A percentile compares a stretch with the other conserved stretches of the same genome.
Conservation (phyloP, 2,329 filamentous ascomycete genomes). For the Aspergillus melleus region DNA sequence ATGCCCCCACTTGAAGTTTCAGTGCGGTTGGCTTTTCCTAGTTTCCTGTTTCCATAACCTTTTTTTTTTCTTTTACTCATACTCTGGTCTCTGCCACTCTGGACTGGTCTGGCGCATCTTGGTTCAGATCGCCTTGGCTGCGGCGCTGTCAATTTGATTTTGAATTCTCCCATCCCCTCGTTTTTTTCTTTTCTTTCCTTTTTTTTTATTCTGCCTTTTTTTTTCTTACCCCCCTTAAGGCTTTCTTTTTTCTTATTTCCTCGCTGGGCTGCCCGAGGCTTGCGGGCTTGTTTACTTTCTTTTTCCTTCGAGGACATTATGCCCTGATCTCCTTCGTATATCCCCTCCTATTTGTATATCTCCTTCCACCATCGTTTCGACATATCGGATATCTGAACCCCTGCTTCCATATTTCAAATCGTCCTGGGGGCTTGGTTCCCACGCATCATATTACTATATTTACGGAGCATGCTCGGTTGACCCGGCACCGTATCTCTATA, state of each 20-base stretch:
- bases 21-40: conserved; percentile 8
- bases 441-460: neutral
- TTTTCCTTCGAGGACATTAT: neutral
- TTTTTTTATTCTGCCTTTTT: neutral
- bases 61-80: too few relatives aligned
- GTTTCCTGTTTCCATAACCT: too few relatives aligned
- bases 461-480: conserved; percentile 1
- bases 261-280: neutral
- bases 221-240: conserved; percentile 3
- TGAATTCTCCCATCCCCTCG: neutral
- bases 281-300: neutral
- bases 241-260: neutral
- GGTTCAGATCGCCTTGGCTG: conserved; percentile 14
- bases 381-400: neutral
- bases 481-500: neutral
- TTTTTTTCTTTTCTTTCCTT: conserved; percentile 1
- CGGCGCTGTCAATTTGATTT: neutral
- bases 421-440: neutral
- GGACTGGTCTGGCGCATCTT: conserved; percentile 15
- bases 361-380: neutral
- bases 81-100: neutral
- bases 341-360: neutral
- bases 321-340: neutral
- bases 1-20: conserved; percentile 12
- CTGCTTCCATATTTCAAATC: neutral